phyloP scores from a whole-genome alignment of 768 basidiomycete species.

The Pholiota conissans region DNA sequence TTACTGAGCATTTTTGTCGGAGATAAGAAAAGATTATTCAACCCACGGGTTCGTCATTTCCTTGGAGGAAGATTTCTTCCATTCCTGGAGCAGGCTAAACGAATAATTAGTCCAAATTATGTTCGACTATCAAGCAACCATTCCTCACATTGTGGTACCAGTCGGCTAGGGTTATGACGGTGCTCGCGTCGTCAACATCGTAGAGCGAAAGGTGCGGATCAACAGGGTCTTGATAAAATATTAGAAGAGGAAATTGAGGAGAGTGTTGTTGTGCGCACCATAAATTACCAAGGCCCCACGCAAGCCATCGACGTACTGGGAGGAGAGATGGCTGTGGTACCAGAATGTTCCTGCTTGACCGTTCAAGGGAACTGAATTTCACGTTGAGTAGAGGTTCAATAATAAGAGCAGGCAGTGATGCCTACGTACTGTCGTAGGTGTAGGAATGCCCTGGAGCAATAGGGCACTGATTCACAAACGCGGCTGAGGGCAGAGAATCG shows the following conservation, averaged over 20 bases:
- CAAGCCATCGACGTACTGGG: slow-evolving; percentile 22
- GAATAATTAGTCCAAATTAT: not conserved
- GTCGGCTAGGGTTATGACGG: slow-evolving; percentile 23
- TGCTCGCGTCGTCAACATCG: slow-evolving; percentile 19
- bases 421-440: slow-evolving; percentile 21
- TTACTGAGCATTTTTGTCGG: too few relatives aligned
- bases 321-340: slow-evolving; percentile 24
- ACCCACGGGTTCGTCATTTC: slow-evolving; percentile 20
- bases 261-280: slow-evolving; percentile 7
- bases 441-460: slow-evolving; percentile 28
- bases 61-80: slow-evolving; percentile 16
- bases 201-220: slow-evolving; percentile 20
- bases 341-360: slow-evolving; percentile 33
- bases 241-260: not conserved
- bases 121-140: not conserved
- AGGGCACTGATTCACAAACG: slow-evolving; percentile 30
- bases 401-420: too few relatives aligned
- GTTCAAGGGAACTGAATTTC: slow-evolving; percentile 16
- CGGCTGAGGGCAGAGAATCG: slow-evolving; percentile 24
- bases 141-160: slow-evolving; percentile 23
- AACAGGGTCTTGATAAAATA: slow-evolving; percentile 10
- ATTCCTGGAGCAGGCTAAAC: slow-evolving; percentile 13
- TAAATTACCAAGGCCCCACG: slow-evolving; percentile 27
- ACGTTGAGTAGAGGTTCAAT: too few relatives aligned
- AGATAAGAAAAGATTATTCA: not conserved